Base-by-base conservation (phyloP, 768 basidiomycete species). In the Candolleomyces aberdarensis region DNA sequence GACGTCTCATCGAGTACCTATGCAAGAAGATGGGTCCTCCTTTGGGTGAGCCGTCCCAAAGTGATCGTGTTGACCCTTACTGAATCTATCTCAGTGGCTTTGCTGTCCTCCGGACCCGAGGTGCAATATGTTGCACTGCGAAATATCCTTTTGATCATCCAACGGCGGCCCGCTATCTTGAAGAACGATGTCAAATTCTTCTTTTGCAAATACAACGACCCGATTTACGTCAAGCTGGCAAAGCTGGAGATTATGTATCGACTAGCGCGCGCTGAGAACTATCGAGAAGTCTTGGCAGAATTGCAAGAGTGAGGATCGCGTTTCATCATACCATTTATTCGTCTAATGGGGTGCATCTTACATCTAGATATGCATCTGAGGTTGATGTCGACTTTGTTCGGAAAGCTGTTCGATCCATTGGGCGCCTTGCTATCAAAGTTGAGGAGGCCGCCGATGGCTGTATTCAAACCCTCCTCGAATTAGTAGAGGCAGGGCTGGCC, bases 141-240 rank as follows among this genome's bases (percentile, higher is more conserved):
- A 56, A 99, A 99, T 70, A 98, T 99, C 70, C 82, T 98, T 53
- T 83, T 99, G 52, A 97, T 99, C 71, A 96, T 99, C 63, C 97
- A 98, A 76, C 85, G 96, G 52, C 84, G 97, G 32, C 95, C 97
- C 3, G 75, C 87, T 13, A 93, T 99, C 36, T 79, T 99, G 46
- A 92, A 92, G 75, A 97, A 97, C 75, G 97, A 98, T 70, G 96
- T 99, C 69, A 94, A 94, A 68, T 96, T 98, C 14, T 98, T 99
- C 77, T 99, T 99, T 77, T 98, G 95, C 90, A 98, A 99, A 75
- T 99, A 98, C 74, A 98, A 98, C 72, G 97, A 98, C 69, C 97
- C 97, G 2, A 97, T 98, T 66, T 99, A 98, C 72, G 94, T 98
- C 72, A 98, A 99, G 72, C 82, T 99, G 32, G 96, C 96, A 54